phyloP scores from a whole-genome alignment of 2,329 filamentous ascomycete species.

The Anthostomella pinea region DNA sequence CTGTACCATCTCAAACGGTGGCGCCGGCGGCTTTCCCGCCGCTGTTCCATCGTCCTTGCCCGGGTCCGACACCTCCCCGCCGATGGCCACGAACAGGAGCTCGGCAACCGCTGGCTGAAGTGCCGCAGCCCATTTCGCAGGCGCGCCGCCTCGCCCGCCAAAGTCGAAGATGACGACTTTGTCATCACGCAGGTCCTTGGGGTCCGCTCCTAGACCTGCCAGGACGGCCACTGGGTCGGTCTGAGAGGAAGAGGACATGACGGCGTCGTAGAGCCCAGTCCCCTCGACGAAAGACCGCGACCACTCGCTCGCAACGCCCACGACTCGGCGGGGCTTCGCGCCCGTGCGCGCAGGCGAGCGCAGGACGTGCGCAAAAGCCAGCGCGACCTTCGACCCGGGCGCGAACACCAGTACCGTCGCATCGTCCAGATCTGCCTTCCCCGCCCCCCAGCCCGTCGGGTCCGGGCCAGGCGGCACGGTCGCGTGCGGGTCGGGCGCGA shows the following conservation, averaged over 20 bases:
- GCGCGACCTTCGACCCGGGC: slow-evolving; percentile 29
- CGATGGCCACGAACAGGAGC: slow-evolving; percentile 18
- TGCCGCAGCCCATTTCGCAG: slow-evolving; percentile 17
- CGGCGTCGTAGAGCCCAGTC: slow-evolving; percentile 25
- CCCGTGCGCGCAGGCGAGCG: slow-evolving; percentile 1
- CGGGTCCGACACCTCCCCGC: slow-evolving; percentile 18
- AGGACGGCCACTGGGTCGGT: slow-evolving; percentile 15
- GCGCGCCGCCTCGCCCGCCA: slow-evolving; percentile 25
- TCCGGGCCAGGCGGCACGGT: slow-evolving; percentile 18
- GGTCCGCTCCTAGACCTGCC: not conserved
- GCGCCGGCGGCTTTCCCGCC: not conserved
- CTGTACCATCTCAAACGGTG: slow-evolving; percentile 6
- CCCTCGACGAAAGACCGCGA: slow-evolving; percentile 23
- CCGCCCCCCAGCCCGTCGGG: slow-evolving; percentile 23
- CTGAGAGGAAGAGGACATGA: slow-evolving; percentile 16
- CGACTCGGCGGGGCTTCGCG: slow-evolving; percentile 15
- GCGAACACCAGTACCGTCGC: slow-evolving; percentile 34
- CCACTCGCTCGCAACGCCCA: slow-evolving; percentile 26
- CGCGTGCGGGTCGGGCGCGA: slow-evolving; percentile 23
- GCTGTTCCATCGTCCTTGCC: not conserved
- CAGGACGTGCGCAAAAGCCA: slow-evolving; percentile 20
- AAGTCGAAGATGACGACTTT: slow-evolving; percentile 29
- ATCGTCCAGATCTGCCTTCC: slow-evolving; percentile 32
- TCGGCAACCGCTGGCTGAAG: slow-evolving; percentile 7
- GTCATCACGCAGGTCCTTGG: not conserved